These are phyloP conservation scores for Bimuria novae-zelandiae DNA, from an alignment of 2,329 filamentous ascomycete genomes.

Conservation along the genomic window DNA sequence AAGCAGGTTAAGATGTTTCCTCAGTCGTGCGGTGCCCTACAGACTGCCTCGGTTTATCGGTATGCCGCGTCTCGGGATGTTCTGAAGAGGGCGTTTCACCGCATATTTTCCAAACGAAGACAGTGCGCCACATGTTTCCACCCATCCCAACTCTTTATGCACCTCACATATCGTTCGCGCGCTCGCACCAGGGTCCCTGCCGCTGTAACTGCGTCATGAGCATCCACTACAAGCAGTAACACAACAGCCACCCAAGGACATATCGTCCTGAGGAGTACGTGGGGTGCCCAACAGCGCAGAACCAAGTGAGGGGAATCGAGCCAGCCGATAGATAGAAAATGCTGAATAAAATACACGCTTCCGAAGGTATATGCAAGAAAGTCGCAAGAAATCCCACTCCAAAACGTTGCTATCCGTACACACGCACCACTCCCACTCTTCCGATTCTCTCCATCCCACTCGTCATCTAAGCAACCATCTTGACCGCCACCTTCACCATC, in stretches of 20 bases:
- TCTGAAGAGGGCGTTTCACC: not conserved
- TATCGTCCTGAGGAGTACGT: too few relatives aligned
- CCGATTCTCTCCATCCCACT: too few relatives aligned
- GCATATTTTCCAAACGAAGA: not conserved
- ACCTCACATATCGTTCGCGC: not conserved
- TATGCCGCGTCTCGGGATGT: not conserved
- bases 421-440: not conserved
- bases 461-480: constrained; percentile 14
- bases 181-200: not conserved
- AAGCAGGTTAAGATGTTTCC: not conserved
- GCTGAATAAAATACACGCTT: not conserved
- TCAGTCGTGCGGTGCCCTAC: not conserved
- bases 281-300: not conserved
- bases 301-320: not conserved
- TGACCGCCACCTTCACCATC: constrained; percentile 17
- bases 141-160: not conserved
- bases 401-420: not conserved
- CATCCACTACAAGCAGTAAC: too few relatives aligned
- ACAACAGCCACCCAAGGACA: too few relatives aligned
- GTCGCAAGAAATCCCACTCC: too few relatives aligned
- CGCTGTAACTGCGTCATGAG: too few relatives aligned
- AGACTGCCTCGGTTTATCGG: not conserved
- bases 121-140: not conserved
- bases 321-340: constrained; percentile 1
- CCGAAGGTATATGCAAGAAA: not conserved